Evolutionary conservation across 805 yeast species (phyloP), one percentile per base, ranked within the genome.

Genomic region (Lipomyces oligophaga): DNA sequence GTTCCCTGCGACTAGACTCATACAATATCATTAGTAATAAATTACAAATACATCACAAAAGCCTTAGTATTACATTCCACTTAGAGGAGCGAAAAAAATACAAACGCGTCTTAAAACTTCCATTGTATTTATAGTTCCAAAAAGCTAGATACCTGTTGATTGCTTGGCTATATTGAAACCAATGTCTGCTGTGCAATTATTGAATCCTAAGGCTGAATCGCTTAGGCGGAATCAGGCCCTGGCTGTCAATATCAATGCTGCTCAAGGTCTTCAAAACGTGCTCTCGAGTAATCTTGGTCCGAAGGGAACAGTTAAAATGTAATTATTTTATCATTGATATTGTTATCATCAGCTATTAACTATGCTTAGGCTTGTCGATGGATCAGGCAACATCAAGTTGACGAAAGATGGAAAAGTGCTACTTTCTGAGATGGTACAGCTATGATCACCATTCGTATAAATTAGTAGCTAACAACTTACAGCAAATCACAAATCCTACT

Each of bases 161-260:
- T n/a, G n/a, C n/a, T n/a, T n/a, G n/a, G n/a, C n/a, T n/a, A n/a
- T n/a, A n/a, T n/a, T n/a, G n/a, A n/a, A n/a, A n/a, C n/a, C 10
- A 5, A 51, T 51, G 55, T 52, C 56, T 7, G 56, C 56, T n/a
- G 56, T 52, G 10, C 98, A 93, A 71, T 76, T 93, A 54, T 74
- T 93, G 58, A 93, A 93, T 66, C 97, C 98, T 16, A 90, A 89
- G 68, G 98, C 98, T 3, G 98, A 93, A 73, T 85, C 96, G n/a
- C 69, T 93, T 57, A 80, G 97, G 70, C 80, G 98, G 62, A 79
- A 85, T 51, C 97, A 94, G 67, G 98, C 98, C 25, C 74, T 93
- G 50, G 88, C 89, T 63, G 98, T 93, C 34, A 93, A 93, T 68
- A 86, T 87, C 41, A 79, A 88, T 15, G 97, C 98, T 3, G 98